Evolutionary conservation across 495 filamentous ascomycete species (phyloP).

Genomic region (Daldinia caldariorum): DNA sequence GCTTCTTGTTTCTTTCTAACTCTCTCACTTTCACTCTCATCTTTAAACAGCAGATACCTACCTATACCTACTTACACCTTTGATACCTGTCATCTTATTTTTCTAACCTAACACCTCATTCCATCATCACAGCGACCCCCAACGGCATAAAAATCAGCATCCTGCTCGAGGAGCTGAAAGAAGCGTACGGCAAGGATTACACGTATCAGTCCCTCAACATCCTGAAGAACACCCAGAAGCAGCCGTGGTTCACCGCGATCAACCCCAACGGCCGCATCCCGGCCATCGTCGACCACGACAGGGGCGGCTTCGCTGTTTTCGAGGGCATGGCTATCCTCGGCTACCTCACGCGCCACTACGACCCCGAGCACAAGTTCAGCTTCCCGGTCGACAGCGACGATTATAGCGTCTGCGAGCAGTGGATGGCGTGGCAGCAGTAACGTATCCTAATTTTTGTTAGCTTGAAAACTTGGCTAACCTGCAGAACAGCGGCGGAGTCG

Average conservation of each 20-base stretch:
- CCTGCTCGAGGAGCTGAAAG: constrained; percentile 79
- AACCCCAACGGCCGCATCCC: constrained; percentile 92
- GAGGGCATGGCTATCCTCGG: constrained; percentile 80
- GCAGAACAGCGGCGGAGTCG: constrained; percentile 65
- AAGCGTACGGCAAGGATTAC: constrained; percentile 65
- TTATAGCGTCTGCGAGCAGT: constrained; percentile 73
- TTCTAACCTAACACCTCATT: too few species aligned
- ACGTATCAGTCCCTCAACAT: constrained; percentile 73
- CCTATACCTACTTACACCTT: too few species aligned
- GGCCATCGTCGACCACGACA: constrained; percentile 75
- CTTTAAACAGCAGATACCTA: too few species aligned
- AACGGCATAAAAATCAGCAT: constrained; percentile 75
- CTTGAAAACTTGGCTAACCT: too few species aligned
- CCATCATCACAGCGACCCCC: constrained; percentile 46
- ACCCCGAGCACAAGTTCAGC: constrained; percentile 78
- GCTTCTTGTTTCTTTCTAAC: too few species aligned
- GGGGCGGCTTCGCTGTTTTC: constrained; percentile 71
- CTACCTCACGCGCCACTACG: constrained; percentile 81
- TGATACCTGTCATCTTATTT: constrained; percentile 11
- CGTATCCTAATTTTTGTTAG: too few species aligned
- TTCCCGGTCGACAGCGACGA: constrained; percentile 76
- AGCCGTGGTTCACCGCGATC: constrained; percentile 70
- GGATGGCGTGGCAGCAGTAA: constrained; percentile 64
- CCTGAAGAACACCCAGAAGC: constrained; percentile 77
- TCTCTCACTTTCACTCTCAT: too few species aligned